phyloP scores from a whole-genome alignment of 2,329 filamentous ascomycete species.

The Calonectria pseudoreteaudii region DNA sequence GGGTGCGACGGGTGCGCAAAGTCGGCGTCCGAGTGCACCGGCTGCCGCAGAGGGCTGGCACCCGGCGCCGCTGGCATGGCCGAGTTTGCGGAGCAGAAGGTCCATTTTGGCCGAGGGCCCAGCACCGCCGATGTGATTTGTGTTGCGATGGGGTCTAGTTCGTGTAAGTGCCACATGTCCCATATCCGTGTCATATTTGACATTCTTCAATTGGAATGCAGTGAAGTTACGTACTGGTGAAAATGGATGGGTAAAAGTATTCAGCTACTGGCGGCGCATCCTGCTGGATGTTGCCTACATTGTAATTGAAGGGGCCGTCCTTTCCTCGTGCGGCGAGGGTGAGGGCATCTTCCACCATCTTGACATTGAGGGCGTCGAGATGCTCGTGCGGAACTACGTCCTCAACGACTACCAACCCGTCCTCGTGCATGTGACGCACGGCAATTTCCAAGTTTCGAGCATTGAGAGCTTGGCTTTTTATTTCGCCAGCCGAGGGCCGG shows the following conservation, averaged over 20 bases:
- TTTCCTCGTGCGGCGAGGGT: slow-evolving; percentile 63
- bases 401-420: slow-evolving; percentile 69
- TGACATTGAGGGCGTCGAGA: slow-evolving; percentile 67
- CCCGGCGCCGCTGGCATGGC: slow-evolving; percentile 63
- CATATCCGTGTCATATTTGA: too few relatives aligned
- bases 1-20: slow-evolving; percentile 66
- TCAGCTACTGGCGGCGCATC: slow-evolving; percentile 65
- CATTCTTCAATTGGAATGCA: background rate
- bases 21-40: slow-evolving; percentile 70
- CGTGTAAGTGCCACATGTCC: background rate
- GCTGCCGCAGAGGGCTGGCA: slow-evolving; percentile 58
- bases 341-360: slow-evolving; percentile 70
- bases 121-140: slow-evolving; percentile 67
- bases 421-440: slow-evolving; percentile 61
- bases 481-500: slow-evolving; percentile 55
- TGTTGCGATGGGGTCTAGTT: slow-evolving; percentile 63
- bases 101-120: slow-evolving; percentile 66
- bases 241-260: slow-evolving; percentile 63
- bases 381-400: slow-evolving; percentile 61
- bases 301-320: slow-evolving; percentile 71
- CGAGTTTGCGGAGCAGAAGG: slow-evolving; percentile 69
- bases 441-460: slow-evolving; percentile 67
- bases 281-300: slow-evolving; percentile 71
- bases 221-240: slow-evolving; percentile 59
- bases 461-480: slow-evolving; percentile 51